Conservation (phyloP, 257 asterid species). For the Solanum tarijense region DNA sequence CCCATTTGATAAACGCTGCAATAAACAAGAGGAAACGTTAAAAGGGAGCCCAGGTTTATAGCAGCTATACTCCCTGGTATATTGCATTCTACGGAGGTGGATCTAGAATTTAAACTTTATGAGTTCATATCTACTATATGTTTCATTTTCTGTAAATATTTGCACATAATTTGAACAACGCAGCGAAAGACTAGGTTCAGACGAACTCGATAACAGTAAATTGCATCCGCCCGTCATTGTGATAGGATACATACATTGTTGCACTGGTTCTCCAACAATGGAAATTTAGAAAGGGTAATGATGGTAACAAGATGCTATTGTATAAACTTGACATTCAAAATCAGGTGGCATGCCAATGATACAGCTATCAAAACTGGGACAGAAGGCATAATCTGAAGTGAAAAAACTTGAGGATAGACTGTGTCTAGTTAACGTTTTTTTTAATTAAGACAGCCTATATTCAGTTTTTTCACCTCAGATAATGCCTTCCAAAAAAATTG, state of each 20-base stretch:
- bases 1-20: conserved; percentile 46
- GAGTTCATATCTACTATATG: too few relatives aligned
- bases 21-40: neutral
- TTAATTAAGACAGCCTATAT: neutral
- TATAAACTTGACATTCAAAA: neutral
- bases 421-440: neutral
- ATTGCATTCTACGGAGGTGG: neutral
- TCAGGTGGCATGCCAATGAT: neutral
- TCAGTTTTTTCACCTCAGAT: neutral
- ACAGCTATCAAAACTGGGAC: neutral
- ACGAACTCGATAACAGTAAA: neutral
- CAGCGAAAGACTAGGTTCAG: neutral
- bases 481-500: neutral
- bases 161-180: neutral
- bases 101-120: neutral
- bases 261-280: neutral
- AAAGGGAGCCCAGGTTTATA: neutral
- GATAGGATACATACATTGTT: neutral
- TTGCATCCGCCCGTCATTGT: neutral
- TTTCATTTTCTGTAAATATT: neutral
- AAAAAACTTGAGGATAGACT: neutral
- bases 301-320: neutral
- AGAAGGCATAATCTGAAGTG: neutral
- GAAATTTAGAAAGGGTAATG: neutral
- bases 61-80: neutral